Base-by-base conservation (phyloP, 2,329 filamentous ascomycete species). In the Thelonectria rubi region DNA sequence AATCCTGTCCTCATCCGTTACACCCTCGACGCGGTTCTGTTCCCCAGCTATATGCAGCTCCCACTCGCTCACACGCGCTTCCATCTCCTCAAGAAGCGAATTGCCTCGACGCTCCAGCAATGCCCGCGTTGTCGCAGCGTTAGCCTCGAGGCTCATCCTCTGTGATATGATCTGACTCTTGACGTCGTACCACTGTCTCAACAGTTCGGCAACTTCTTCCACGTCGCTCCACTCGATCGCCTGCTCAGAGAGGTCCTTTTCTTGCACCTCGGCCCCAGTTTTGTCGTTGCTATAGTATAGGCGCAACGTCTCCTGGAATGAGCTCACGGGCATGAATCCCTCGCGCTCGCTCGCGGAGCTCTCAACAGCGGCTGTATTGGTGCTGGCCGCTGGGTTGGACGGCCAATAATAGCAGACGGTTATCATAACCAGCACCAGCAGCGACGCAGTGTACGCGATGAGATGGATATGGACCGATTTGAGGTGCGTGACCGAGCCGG, bases 131-230 rank as follows among this genome's bases (percentile, higher is more conserved):
- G 3, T 20, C 34, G 32, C 32, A 21, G 48, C 48, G 7, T 24
- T 10, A 32, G 2, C 12, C 34, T 51, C 48, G 5, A 39, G 18
- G 7, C 14, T 51, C n/a, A 4, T 26, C n/a, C 17, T 51, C 32
- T 51, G 18, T 2, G 17, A 8, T 6, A 46, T 24, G 5, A 51
- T 51, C 7, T 24, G 7, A 24, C 32, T 51, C 32, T 51, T 51
- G 18, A 51, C n/a, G n/a, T 12, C 12, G 34, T 40, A 51, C 48
- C 48, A 51, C 12, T 40, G 32, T 18, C 48, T 51, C 11, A 51
- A 15, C 18, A 51, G 12, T 32, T 40, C 48, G 37, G 32, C 48
- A 11, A 39, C 32, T 7, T 40, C 48, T 37, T 51, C 48, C 12
- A 40, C 32, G 7, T 51, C 48, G 18, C 37, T 20, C 48, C 48